Conservation (phyloP, 441 rosid genomes). For the Adansonia gregorii region DNA sequence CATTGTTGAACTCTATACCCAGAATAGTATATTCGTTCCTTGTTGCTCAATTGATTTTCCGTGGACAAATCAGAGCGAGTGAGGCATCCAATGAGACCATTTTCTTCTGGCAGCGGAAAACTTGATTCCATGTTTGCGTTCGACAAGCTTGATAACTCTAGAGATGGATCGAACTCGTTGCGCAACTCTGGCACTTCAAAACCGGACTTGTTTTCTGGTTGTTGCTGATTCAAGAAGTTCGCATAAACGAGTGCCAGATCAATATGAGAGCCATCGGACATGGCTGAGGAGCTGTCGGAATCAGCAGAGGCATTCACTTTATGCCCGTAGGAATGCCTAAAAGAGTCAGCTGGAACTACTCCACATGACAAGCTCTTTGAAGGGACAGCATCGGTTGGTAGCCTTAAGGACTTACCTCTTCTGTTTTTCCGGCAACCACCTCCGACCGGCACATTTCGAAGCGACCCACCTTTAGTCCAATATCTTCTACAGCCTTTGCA, state of each 20-base stretch:
- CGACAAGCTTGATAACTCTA: conserved; percentile 26
- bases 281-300: conserved; percentile 29
- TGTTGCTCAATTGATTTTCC: conserved; percentile 30
- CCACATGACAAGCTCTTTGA: background rate
- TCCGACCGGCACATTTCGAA: conserved; percentile 64
- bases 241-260: conserved; percentile 56
- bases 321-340: background rate
- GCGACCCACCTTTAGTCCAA: conserved; percentile 78
- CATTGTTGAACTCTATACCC: conserved; percentile 35
- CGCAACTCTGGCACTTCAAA: conserved; percentile 33
- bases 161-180: conserved; percentile 29
- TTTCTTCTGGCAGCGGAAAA: conserved; percentile 35
- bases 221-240: conserved; percentile 72
- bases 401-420: conserved; percentile 47
- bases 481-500: conserved; percentile 77
- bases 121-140: conserved; percentile 3
- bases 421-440: conserved; percentile 71
- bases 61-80: conserved; percentile 32
- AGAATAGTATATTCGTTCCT: conserved; percentile 38
- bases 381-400: conserved; percentile 27
- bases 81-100: conserved; percentile 37
- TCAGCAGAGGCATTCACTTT: conserved; percentile 25
- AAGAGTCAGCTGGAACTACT: conserved; percentile 12
- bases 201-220: conserved; percentile 34
- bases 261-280: conserved; percentile 36